Evolutionary conservation across 2,329 filamentous ascomycete species (phyloP), one percentile per base, ranked within the genome.

Genomic region (Pseudonectria foliicola): DNA sequence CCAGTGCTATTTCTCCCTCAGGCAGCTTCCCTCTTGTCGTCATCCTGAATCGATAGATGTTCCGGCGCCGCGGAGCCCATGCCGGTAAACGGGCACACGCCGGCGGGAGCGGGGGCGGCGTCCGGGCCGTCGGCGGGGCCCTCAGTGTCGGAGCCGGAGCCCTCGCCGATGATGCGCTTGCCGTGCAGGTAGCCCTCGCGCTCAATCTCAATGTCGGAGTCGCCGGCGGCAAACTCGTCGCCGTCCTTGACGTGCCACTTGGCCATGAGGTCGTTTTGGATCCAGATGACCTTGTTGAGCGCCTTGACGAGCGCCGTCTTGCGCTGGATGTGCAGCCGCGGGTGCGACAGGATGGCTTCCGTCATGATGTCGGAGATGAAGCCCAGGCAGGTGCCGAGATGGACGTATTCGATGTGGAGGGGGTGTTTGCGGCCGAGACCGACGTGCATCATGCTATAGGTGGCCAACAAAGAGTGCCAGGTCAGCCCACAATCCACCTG

Each of bases 181-280:
- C 79, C 79, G 44, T 79, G 70, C 13, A 83, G 48, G 48, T 74
- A 82, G 0, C 80, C 80, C 52, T 84, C 80, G 34, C 66, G 62
- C 52, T 82, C 77, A 29, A 76, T 56, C 16, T 69, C 61, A 11
- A 70, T 62, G 30, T 67, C 66, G 35, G 67, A 66, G 10, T 66
- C 62, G 12, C 61, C 61, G 2, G 60, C 52, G 18, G 59, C 56
- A 44, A 66, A 76, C 57, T 85, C 82, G 25, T 79, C 73, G 32
- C 80, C 79, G 45, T 85, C 80, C 24, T 73, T 68, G 25, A 85
- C 75, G 50, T 87, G 84, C 80, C 83, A 89, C 57, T 82, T 84
- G n/a, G 84, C 82, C 57, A 90, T 85, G 21, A 90, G 68, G 57
- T 90, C 85, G 54, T 90, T 90, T 60, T 90, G 85, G 46, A 90